Conservation (phyloP, 768 basidiomycete genomes). For the Podaxis sp. region DNA sequence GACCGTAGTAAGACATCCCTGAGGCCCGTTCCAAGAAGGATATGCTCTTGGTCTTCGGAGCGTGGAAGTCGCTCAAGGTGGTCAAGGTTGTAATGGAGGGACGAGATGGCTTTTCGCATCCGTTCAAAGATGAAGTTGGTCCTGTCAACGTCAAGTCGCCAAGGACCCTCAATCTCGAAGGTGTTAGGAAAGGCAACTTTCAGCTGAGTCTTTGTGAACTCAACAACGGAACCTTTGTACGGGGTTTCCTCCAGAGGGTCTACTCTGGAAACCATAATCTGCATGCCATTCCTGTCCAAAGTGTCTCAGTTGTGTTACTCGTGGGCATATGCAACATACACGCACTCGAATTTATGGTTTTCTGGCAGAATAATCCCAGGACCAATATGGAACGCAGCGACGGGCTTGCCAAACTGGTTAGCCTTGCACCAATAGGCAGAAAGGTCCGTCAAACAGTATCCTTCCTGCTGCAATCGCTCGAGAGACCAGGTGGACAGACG, state of each 20-base stretch:
- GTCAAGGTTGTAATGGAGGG: conserved; percentile 51
- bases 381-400: conserved; percentile 62
- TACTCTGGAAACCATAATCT: conserved; percentile 57
- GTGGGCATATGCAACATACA: conserved; percentile 12
- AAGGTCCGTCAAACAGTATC: conserved; percentile 66
- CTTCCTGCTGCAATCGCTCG: conserved; percentile 56
- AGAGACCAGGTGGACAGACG: conserved; percentile 68
- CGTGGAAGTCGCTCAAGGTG: conserved; percentile 28
- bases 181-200: conserved; percentile 52
- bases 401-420: conserved; percentile 59
- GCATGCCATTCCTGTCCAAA: conserved; percentile 58
- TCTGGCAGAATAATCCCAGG: conserved; percentile 60
- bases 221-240: conserved; percentile 51
- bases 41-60: conserved; percentile 37
- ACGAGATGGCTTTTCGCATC: conserved; percentile 62
- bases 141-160: conserved; percentile 69
- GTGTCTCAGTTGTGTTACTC: not conserved
- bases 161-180: conserved; percentile 39
- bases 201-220: conserved; percentile 45
- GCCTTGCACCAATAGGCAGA: conserved; percentile 65
- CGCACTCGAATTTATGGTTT: conserved; percentile 64
- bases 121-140: conserved; percentile 63
- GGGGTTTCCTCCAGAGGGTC: conserved; percentile 59
- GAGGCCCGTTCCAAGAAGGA: conserved; percentile 67
- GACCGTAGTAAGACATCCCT: conserved; percentile 66